phyloP scores from a whole-genome alignment of 2,329 filamentous ascomycete genomes.

The Botrytis squamosa region DNA sequence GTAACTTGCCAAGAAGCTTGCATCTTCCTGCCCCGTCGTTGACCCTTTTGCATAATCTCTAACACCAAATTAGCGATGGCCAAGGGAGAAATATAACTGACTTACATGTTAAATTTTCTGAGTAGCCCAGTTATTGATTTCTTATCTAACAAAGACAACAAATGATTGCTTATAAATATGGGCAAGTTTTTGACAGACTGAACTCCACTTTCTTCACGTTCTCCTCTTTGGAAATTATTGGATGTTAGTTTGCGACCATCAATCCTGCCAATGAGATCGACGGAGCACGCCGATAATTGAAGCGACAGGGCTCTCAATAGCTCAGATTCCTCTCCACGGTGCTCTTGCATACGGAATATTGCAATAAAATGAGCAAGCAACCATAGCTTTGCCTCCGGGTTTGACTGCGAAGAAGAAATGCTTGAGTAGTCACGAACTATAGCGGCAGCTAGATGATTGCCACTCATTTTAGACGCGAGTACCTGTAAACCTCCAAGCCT shows the following conservation, averaged over 20 bases:
- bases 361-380: constrained; percentile 67
- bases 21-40: constrained; percentile 46
- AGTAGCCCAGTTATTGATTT: constrained; percentile 61
- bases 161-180: constrained; percentile 61
- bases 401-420: constrained; percentile 28
- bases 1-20: constrained; percentile 78
- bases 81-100: background rate
- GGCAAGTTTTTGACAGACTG: constrained; percentile 39
- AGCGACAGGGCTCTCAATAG: constrained; percentile 54
- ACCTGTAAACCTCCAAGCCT: constrained; percentile 31
- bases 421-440: constrained; percentile 31
- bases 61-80: constrained; percentile 17
- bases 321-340: constrained; percentile 41
- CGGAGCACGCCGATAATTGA: constrained; percentile 52
- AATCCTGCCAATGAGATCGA: constrained; percentile 51
- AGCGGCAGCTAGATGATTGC: constrained; percentile 34
- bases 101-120: constrained; percentile 33
- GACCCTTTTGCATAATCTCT: constrained; percentile 35
- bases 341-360: constrained; percentile 46
- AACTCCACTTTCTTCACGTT: background rate
- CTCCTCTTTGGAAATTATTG: constrained; percentile 29
- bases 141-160: constrained; percentile 72
- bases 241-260: constrained; percentile 42
- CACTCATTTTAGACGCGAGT: constrained; percentile 32
- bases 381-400: constrained; percentile 52